Conservation (phyloP, 1,284 basidiomycete species). For the Farysia itapuensis region DNA sequence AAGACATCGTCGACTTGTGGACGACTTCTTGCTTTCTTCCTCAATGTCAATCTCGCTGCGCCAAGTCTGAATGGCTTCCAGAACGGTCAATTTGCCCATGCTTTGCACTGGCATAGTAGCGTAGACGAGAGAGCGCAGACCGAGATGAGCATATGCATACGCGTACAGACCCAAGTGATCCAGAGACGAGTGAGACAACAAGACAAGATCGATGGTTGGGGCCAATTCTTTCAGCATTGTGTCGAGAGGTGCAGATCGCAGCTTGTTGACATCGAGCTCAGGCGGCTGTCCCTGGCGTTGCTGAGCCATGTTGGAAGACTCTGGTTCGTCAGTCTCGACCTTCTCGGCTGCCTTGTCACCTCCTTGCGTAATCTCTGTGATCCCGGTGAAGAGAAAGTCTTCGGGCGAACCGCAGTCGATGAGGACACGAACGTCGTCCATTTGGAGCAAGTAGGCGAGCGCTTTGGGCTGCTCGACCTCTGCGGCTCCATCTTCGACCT, state of each 20-base stretch:
- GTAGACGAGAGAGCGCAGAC: slow-evolving; percentile 88
- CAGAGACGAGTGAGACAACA: slow-evolving; percentile 90
- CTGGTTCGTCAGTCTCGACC: slow-evolving; percentile 5
- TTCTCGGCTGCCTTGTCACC: neutral
- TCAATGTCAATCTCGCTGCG: slow-evolving; percentile 50
- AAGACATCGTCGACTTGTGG: slow-evolving; percentile 62
- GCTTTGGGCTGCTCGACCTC: slow-evolving; percentile 47
- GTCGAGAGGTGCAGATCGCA: slow-evolving; percentile 31
- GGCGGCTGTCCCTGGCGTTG: slow-evolving; percentile 3
- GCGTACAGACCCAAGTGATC: slow-evolving; percentile 85
- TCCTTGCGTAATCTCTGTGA: neutral
- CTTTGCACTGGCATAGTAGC: slow-evolving; percentile 93
- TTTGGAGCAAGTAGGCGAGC: slow-evolving; percentile 76
- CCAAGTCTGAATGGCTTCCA: slow-evolving; percentile 49
- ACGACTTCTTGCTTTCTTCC: slow-evolving; percentile 3
- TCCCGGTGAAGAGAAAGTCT: slow-evolving; percentile 41
- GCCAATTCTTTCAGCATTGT: slow-evolving; percentile 61
- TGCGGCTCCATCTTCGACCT: slow-evolving; percentile 12
- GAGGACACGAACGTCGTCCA: slow-evolving; percentile 90
- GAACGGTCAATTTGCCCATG: slow-evolving; percentile 81
- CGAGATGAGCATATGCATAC: slow-evolving; percentile 84
- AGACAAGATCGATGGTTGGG: slow-evolving; percentile 77
- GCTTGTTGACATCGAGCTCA: slow-evolving; percentile 13
- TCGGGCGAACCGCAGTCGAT: slow-evolving; percentile 77
- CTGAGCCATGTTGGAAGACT: slow-evolving; percentile 34